Base-by-base conservation (phyloP, 1,284 basidiomycete genomes). In the Golubevia pallescens region DNA sequence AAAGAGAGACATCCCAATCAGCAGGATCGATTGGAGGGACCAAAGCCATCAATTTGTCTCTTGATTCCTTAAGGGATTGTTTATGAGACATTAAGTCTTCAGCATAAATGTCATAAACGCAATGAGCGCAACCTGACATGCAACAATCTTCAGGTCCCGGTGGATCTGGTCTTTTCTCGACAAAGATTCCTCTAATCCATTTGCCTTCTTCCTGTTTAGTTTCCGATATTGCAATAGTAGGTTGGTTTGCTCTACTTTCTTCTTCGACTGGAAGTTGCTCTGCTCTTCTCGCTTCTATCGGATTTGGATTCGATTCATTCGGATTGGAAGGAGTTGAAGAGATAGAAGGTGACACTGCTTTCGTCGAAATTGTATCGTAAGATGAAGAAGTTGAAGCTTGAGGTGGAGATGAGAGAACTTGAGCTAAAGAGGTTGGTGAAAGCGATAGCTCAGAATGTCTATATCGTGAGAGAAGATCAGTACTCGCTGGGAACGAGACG, bases 41-140 rank as follows among this genome's bases (percentile, higher is more conserved):
- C 8, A 48, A 16, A 16, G 42, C 8, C 16, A 48, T 10, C 8
- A 48, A 16, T 48, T 48, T 48, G 13, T 48, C 42, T 48, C 16
- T 48, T 13, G 42, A 48, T 16, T 48, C 10, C 42, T 48, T 48
- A 48, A 48, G 42, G 16, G 13, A 13, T 48, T 48, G 42, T 16
- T 48, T 48, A 48, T 48, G 42, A 48, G 42, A 48, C 42, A 48
- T 28, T 48, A 85, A 65, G 38, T 82, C 78, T 51, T 85, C 81
- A 23, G 77, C 73, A 60, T 86, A 85, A 57, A 86, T 74, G 59
- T 84, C 80, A 68, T 84, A 82, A 5, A 81, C 77, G 53, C 84
- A 86, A 61, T 73, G 74, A 1, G 77, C 75, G 55, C 84, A 86
- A 10, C 84, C 82, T 20, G 74, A 74, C 72, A 74, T 74, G 68